These are phyloP conservation scores for Chalciporus pseudorubinellus DNA, from an alignment of 768 basidiomycete species.

Conservation along the genomic window DNA sequence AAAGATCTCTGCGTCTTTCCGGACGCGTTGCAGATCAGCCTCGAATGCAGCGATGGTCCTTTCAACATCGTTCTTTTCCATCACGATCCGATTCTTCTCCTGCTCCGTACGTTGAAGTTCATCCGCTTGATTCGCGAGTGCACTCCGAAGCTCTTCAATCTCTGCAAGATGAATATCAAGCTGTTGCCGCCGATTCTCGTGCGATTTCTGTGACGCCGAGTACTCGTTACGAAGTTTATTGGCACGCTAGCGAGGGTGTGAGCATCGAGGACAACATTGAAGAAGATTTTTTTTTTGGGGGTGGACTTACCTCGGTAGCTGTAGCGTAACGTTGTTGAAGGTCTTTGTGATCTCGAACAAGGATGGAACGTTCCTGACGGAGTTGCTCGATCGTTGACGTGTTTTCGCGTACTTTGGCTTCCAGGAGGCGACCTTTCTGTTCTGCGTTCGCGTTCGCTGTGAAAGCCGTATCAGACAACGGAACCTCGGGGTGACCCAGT, in stretches of 20 bases:
- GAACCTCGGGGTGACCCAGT: not conserved
- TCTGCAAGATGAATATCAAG: constrained; percentile 70
- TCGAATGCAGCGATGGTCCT: constrained; percentile 67
- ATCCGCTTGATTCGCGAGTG: constrained; percentile 56
- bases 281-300: no score
- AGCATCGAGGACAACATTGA: not conserved
- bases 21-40: constrained; percentile 71
- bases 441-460: constrained; percentile 65
- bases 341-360: constrained; percentile 67
- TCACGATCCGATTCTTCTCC: constrained; percentile 59
- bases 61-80: constrained; percentile 65
- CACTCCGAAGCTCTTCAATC: constrained; percentile 72
- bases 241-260: constrained; percentile 41
- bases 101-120: constrained; percentile 63
- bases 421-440: constrained; percentile 69
- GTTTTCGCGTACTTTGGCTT: constrained; percentile 68
- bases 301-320: constrained; percentile 56
- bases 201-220: constrained; percentile 57
- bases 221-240: constrained; percentile 64
- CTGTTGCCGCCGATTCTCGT: constrained; percentile 69
- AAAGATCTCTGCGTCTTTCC: constrained; percentile 72
- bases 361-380: constrained; percentile 70
- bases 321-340: constrained; percentile 68
- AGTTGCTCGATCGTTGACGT: constrained; percentile 68
- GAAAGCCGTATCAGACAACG: not conserved